These are phyloP conservation scores for Schizochytrium sp. DNA, from an alignment of 108 stramenopile species.

Conservation along the genomic window DNA sequence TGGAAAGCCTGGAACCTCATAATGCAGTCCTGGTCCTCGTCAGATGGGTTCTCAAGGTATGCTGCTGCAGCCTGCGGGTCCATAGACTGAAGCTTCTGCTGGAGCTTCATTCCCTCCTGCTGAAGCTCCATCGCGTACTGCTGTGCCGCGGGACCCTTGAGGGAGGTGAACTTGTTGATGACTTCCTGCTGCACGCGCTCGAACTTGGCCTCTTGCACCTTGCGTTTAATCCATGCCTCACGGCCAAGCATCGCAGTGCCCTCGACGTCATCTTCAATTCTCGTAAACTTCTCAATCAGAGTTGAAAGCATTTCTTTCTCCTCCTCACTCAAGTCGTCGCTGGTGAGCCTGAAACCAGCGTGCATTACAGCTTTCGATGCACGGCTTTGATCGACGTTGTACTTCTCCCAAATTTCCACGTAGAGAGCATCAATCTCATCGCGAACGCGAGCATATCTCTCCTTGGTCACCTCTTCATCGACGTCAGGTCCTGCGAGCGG, in stretches of 20 bases:
- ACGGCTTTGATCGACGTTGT: not conserved
- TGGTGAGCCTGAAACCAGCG: constrained; percentile 14
- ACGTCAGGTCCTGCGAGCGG: constrained; percentile 30
- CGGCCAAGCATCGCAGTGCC: constrained; percentile 21
- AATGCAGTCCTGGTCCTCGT: constrained; percentile 32
- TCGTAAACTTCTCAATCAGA: constrained; percentile 24
- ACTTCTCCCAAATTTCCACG: constrained; percentile 33
- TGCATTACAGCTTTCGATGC: constrained; percentile 48
- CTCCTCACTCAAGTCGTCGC: constrained; percentile 38
- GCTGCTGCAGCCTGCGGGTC: not conserved
- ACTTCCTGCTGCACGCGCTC: constrained; percentile 35
- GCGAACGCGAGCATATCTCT: constrained; percentile 14
- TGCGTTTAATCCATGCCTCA: constrained; percentile 27
- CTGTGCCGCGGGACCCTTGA: not conserved
- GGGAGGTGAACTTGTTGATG: not conserved
- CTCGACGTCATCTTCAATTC: constrained; percentile 25
- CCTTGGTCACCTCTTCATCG: constrained; percentile 32
- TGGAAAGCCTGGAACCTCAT: constrained; percentile 49
- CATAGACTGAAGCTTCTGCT: constrained; percentile 40
- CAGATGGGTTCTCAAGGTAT: constrained; percentile 34
- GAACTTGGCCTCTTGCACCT: constrained; percentile 22
- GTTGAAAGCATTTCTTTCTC: constrained; percentile 1
- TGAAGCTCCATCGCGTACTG: not conserved
- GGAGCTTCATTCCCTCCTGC: constrained; percentile 34
- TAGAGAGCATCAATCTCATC: constrained; percentile 31